Conservation (phyloP, 805 yeast species). For the Ogataea ramenticola region DNA sequence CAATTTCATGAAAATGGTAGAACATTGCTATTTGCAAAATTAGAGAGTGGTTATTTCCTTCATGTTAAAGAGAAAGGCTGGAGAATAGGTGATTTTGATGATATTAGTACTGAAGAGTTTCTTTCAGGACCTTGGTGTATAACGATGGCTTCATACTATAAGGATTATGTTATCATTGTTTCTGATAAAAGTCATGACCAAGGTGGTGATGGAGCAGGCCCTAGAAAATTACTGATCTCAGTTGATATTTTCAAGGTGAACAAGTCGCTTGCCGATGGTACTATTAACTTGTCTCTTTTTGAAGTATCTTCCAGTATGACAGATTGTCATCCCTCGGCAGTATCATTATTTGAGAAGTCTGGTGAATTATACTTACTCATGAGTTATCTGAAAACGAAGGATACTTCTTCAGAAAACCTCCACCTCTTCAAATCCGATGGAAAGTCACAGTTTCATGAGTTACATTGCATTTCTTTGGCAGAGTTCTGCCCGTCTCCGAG, state of each 20-base stretch:
- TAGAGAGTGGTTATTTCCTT: slow-evolving; percentile 7
- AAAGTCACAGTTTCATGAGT: too few relatives aligned
- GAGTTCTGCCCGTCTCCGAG: too few relatives aligned
- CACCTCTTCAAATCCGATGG: not conserved
- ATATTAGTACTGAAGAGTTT: too few relatives aligned
- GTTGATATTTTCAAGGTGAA: not conserved
- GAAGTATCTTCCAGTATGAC: too few relatives aligned
- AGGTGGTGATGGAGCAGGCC: not conserved
- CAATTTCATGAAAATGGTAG: slow-evolving; percentile 6
- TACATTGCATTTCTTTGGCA: too few relatives aligned
- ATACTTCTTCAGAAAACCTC: too few relatives aligned
- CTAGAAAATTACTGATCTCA: not conserved
- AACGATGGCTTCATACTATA: slow-evolving; percentile 8
- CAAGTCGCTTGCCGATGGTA: too few relatives aligned
- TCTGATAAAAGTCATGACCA: slow-evolving; percentile 6
- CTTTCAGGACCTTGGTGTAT: slow-evolving; percentile 10
- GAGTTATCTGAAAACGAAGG: too few relatives aligned
- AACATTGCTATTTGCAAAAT: slow-evolving; percentile 9
- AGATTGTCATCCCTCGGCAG: too few relatives aligned
- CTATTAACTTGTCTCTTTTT: too few relatives aligned
- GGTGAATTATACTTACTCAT: too few relatives aligned
- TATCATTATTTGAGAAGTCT: too few relatives aligned
- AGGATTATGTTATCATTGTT: slow-evolving; percentile 8
- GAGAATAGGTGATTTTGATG: slow-evolving; percentile 14
- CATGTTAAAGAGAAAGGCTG: slow-evolving; percentile 16